Conservation (phyloP, 2,329 filamentous ascomycete species). For the Clonostachys chloroleuca region DNA sequence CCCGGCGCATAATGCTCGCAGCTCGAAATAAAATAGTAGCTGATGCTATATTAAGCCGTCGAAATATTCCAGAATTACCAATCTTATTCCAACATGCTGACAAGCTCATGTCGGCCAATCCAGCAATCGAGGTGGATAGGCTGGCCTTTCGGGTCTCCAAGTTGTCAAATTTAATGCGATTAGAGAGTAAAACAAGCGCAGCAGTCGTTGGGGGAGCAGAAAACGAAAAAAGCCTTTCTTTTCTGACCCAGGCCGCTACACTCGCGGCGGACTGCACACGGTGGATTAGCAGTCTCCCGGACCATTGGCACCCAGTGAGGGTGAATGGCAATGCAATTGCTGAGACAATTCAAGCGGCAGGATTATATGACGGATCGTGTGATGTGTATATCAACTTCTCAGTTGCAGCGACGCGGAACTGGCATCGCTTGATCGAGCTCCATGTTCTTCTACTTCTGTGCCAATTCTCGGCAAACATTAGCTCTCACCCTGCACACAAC, state of each 20-base stretch:
- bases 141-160: not conserved
- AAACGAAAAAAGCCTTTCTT: not conserved
- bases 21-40: not conserved
- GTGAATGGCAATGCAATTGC: not conserved
- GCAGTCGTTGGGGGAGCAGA: not conserved
- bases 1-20: not conserved
- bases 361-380: not conserved
- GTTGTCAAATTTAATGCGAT: not conserved
- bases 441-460: not conserved
- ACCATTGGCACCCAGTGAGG: not conserved
- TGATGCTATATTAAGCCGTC: not conserved
- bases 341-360: not conserved
- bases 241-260: not conserved
- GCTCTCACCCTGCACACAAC: too few species aligned
- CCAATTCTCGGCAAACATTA: not conserved
- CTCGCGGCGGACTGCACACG: not conserved
- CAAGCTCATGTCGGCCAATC: not conserved
- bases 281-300: not conserved
- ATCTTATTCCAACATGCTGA: not conserved
- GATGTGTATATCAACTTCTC: not conserved
- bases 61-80: not conserved
- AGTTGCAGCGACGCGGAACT: not conserved
- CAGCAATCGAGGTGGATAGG: not conserved
- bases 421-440: not conserved
- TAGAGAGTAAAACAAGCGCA: not conserved